Percentiles rank a stretch among this genome's conserved stretches.
These are phyloP conservation scores for Aspergillus quadrilineatus DNA, from an alignment of 2,329 filamentous ascomycete species.

Conservation along the genomic window DNA sequence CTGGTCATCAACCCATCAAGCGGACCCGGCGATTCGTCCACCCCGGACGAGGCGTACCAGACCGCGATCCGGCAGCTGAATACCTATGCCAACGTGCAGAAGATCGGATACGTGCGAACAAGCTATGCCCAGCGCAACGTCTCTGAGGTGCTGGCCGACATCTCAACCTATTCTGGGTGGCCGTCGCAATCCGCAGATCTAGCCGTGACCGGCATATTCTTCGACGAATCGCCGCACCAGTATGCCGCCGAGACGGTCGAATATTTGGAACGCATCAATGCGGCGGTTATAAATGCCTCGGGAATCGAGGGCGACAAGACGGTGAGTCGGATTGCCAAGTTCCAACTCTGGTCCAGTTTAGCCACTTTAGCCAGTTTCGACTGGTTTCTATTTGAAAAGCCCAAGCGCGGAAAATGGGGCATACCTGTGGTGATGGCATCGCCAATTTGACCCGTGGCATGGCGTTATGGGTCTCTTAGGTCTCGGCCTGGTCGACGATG, in stretches of 20 bases:
- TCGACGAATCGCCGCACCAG: constrained; percentile 36
- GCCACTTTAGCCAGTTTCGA: too few species aligned
- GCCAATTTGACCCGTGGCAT: too few species aligned
- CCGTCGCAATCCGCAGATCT: constrained; percentile 25
- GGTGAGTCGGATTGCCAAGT: constrained; percentile 8
- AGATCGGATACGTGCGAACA: constrained; percentile 46
- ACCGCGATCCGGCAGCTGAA: constrained; percentile 38
- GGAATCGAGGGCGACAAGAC: constrained; percentile 8
- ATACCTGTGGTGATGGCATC: too few species aligned
- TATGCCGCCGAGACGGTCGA: constrained; percentile 20
- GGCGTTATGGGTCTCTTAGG: too few species aligned
- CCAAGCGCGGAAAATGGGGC: too few species aligned
- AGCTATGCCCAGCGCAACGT: constrained; percentile 32
- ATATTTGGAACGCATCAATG: constrained; percentile 23
- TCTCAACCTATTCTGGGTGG: constrained; percentile 42
- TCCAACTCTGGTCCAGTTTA: too few species aligned
- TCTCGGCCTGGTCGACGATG: too few species aligned
- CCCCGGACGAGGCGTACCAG: constrained; percentile 39
- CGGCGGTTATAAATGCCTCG: constrained; percentile 17
- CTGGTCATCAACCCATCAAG: constrained; percentile 33
- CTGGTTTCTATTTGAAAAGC: too few species aligned
- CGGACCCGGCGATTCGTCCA: constrained; percentile 33
- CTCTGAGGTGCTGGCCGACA: constrained; percentile 35
- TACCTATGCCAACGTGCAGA: constrained; percentile 37
- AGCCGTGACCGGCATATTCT: constrained; percentile 41